A percentile compares a stretch with the other conserved stretches of the same genome.
These are phyloP conservation scores for Penicillium verrucosum DNA, from an alignment of 2,329 filamentous ascomycete genomes.

Conservation along the genomic window DNA sequence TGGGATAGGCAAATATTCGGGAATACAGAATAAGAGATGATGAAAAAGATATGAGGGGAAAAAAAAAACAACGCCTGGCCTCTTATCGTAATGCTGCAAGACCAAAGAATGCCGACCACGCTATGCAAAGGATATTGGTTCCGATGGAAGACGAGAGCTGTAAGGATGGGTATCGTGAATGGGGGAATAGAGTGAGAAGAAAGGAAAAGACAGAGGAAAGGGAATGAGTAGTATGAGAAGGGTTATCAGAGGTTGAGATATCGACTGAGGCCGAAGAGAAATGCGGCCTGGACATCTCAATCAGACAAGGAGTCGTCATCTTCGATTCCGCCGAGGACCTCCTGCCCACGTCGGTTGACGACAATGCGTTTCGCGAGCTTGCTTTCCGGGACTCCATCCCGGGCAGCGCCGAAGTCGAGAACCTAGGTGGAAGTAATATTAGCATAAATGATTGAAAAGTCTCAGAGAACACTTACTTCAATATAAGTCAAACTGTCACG, in stretches of 20 bases:
- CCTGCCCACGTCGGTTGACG: conserved; percentile 42
- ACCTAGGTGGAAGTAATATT: conserved; percentile 58
- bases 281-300: neutral
- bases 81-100: conserved; percentile 33
- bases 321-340: conserved; percentile 31
- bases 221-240: conserved; percentile 4
- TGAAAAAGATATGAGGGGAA: conserved; percentile 23
- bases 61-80: conserved; percentile 34
- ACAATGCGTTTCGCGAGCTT: conserved; percentile 74
- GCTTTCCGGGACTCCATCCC: conserved; percentile 76
- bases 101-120: conserved; percentile 37
- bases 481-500: conserved; percentile 90
- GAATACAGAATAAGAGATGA: conserved; percentile 10
- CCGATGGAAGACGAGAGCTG: conserved; percentile 26
- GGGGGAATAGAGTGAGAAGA: conserved; percentile 19
- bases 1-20: conserved; percentile 6
- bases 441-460: neutral
- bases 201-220: conserved; percentile 14
- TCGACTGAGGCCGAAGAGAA: neutral
- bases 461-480: conserved; percentile 63
- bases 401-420: conserved; percentile 90
- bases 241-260: neutral
- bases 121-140: conserved; percentile 38
- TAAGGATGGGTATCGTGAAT: conserved; percentile 41
- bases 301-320: conserved; percentile 36